phyloP scores from a whole-genome alignment of 345 rosid genomes.

The Microthlaspi erraticum region DNA sequence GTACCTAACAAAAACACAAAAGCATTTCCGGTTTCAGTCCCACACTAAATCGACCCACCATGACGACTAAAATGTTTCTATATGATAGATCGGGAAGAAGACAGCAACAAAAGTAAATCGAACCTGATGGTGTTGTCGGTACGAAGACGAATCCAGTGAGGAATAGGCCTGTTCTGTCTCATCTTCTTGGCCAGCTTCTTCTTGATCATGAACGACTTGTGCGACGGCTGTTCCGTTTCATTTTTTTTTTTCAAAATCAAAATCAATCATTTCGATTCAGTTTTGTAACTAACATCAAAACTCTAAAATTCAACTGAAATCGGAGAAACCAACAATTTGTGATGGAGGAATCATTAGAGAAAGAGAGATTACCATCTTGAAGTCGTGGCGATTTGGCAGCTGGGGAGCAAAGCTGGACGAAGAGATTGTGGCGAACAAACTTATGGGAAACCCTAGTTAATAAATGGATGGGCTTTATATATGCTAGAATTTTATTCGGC shows the following conservation, averaged over 20 bases:
- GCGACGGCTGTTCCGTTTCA: slow-evolving; percentile 72
- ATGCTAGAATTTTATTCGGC: too few relatives aligned
- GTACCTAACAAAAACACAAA: slow-evolving; percentile 49
- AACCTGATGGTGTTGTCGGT: slow-evolving; percentile 77
- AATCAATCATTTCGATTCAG: background rate
- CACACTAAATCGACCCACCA: background rate
- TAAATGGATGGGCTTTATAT: slow-evolving; percentile 13
- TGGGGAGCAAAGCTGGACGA: slow-evolving; percentile 23
- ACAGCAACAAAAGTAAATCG: background rate
- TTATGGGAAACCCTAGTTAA: slow-evolving; percentile 37
- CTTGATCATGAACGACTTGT: slow-evolving; percentile 82
- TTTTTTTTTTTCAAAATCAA: background rate
- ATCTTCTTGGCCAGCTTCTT: slow-evolving; percentile 77
- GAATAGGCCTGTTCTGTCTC: slow-evolving; percentile 81
- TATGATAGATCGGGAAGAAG: background rate
- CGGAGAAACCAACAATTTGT: background rate
- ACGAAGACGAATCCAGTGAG: slow-evolving; percentile 74
- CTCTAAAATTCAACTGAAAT: background rate
- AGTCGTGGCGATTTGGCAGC: slow-evolving; percentile 39
- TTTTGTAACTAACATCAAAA: background rate
- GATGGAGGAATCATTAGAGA: background rate
- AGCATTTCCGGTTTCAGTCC: background rate
- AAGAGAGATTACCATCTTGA: slow-evolving; percentile 42
- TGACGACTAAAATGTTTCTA: background rate
- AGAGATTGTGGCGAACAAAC: background rate